Base-by-base conservation (phyloP, 192 early-diverging fungal species). In the Geosiphon pyriformis region DNA sequence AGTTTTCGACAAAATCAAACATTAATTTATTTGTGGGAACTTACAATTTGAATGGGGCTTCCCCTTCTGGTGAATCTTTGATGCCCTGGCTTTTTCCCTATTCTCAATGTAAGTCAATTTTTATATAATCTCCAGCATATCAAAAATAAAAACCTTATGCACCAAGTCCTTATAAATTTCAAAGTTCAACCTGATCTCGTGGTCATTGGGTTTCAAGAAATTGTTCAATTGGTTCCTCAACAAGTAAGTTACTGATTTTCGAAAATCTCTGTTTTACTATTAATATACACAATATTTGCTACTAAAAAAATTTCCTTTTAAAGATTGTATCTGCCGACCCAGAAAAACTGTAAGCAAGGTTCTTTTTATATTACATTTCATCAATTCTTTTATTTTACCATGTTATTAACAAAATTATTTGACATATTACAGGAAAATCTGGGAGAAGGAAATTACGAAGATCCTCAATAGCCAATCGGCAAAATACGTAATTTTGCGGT, bases 161-260 rank as follows among this genome's bases (percentile, higher is more conserved):
- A n/a, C n/a, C n/a, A n/a, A n/a, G n/a, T n/a, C n/a, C n/a, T n/a
- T n/a, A 0, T 0, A 20, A 37, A 26, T 56, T 2, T 1, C 52
- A 10, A 18, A 10, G 12, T 23, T 1, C 47, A 79, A 2, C 94
- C 95, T 0, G 89, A 99, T 65, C 68, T 98, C 20, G 82, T 87
- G 27, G 88, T 88, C 0, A 87, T 98, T 69, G 96, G 93, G 12
- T 90, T 97, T 55, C 95, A 99, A 70, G 98, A 99, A 70, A 86
- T 99, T 26, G 95, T 99, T n/a, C 89, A 96, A 72, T 74, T 99
- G 49, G 92, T 74, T 18, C 76, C 83, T 1, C 82, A 81, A 64
- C 83, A 85, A 68, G 79, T 82, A 58, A 53, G 62, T n/a, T n/a
- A n/a, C 34, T 70, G 67, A 8, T 70, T 70, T 26, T 66, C n/a